Base-by-base conservation (phyloP, 2,329 filamentous ascomycete genomes). In the Cladosporium austrohemisphaericum region DNA sequence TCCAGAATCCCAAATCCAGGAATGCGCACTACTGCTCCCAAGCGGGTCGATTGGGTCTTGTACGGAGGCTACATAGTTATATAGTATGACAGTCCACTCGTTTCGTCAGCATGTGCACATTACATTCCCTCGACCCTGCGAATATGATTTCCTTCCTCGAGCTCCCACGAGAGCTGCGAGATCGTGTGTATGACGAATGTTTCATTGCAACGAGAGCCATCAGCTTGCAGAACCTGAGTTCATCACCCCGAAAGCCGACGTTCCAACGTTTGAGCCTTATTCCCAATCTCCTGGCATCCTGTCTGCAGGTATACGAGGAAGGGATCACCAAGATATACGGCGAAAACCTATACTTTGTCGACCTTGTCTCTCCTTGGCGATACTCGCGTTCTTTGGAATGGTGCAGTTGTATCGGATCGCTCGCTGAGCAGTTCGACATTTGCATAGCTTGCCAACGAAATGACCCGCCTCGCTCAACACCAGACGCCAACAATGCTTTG, bases 1-100 rank as follows among this genome's bases (percentile, higher is more conserved):
- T 35, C 32, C 32, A 19, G 32, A 18, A 35, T 35, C n/a, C 31
- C 36, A 22, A 36, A 35, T 32, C 28, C 32, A 35, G 29, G 43
- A 47, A 25, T 20, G 43, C 43, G 16, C 29, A n/a, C 16, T 13
- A 37, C 31, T 31, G 32, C n/a, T 35, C 11, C 11, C 32, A 35
- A 5, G 32, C 32, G 32, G 14, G 32, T 35, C 3, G n/a, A 18
- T 16, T 5, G 4, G 29, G 29, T 31, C 14, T 31, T 31, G 11
- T 31, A 13, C 5, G 29, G 5, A n/a, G n/a, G n/a, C n/a, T n/a
- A n/a, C n/a, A n/a, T 31, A 31, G 5, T 4, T 31, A 31, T 31
- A 31, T 5, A 31, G 29, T 6, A 31, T 31, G 5, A 31, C 14
- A 6, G 29, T 31, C 29, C 29, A 31, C 11, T 13, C 11, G 29